Evolutionary conservation across 2,329 filamentous ascomycete species (phyloP).

Genomic region (Penicillium griseofulvum): DNA sequence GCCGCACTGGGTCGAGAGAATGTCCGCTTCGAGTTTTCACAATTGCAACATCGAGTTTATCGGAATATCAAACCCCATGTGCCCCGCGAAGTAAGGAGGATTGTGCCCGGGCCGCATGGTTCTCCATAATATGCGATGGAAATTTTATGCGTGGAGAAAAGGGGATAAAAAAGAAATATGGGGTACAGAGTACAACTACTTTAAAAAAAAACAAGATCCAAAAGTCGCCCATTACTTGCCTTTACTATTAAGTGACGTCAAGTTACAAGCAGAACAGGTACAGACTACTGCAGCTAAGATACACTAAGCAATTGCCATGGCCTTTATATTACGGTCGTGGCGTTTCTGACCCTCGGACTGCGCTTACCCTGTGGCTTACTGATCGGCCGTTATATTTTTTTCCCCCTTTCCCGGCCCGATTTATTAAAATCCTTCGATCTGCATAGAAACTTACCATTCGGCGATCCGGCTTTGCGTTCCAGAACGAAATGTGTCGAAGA

Average conservation of each 20-base stretch:
- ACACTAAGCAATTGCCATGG: too few species aligned
- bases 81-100: slow-evolving; percentile 30
- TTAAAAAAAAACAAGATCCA: slow-evolving; percentile 1
- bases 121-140: slow-evolving; percentile 12
- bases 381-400: background rate
- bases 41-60: slow-evolving; percentile 17
- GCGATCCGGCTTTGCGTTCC: slow-evolving; percentile 6
- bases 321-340: slow-evolving; percentile 19
- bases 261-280: background rate
- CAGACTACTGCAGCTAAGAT: slow-evolving; percentile 1
- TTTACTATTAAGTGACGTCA: slow-evolving; percentile 22
- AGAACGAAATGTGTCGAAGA: slow-evolving; percentile 13
- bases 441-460: background rate
- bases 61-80: slow-evolving; percentile 9
- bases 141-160: background rate
- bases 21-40: slow-evolving; percentile 28
- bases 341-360: slow-evolving; percentile 19
- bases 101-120: slow-evolving; percentile 16
- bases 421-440: background rate
- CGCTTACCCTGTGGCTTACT: slow-evolving; percentile 7
- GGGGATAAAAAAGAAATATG: background rate
- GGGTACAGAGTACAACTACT: too few species aligned
- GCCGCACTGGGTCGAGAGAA: slow-evolving; percentile 25
- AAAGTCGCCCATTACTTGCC: slow-evolving; percentile 5
- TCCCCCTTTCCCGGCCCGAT: background rate